Conservation (phyloP, 129 eudicot species). For the Flaveria bidentis region DNA sequence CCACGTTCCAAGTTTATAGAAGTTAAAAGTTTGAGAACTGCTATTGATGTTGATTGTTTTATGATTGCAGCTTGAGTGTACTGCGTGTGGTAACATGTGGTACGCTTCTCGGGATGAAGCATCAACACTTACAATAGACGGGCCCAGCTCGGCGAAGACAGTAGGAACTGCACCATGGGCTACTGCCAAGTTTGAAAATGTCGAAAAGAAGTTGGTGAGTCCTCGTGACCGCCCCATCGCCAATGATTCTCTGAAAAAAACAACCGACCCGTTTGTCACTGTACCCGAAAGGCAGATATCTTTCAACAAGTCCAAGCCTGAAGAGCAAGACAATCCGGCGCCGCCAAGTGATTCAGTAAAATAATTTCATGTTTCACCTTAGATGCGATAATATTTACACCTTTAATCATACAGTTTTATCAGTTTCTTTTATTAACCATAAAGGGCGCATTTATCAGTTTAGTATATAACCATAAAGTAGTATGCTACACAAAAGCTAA, state of each 20-base stretch:
- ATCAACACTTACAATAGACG: slow-evolving; percentile 71
- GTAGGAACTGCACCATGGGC: slow-evolving; percentile 84
- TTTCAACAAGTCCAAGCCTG: slow-evolving; percentile 56
- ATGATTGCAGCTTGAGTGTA: slow-evolving; percentile 72
- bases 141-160: slow-evolving; percentile 50
- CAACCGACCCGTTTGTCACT: slow-evolving; percentile 49
- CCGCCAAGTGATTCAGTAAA: slow-evolving; percentile 20
- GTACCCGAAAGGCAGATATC: slow-evolving; percentile 66
- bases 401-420: neutral
- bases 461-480: no score
- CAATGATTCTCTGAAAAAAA: slow-evolving; percentile 48
- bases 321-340: slow-evolving; percentile 36
- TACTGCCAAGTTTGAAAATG: slow-evolving; percentile 84
- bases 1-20: neutral
- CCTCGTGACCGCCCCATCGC: slow-evolving; percentile 56
- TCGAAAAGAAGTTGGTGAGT: slow-evolving; percentile 71
- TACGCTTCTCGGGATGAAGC: slow-evolving; percentile 87
- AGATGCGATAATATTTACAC: no score
- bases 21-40: neutral
- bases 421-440: neutral
- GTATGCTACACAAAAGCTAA: no score
- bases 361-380: slow-evolving; percentile 10
- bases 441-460: no score
- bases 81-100: slow-evolving; percentile 79
- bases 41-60: slow-evolving; percentile 16